These are phyloP conservation scores for Phyllosticta citrichinensis DNA, from an alignment of 2,329 filamentous ascomycete genomes.

Conservation along the genomic window DNA sequence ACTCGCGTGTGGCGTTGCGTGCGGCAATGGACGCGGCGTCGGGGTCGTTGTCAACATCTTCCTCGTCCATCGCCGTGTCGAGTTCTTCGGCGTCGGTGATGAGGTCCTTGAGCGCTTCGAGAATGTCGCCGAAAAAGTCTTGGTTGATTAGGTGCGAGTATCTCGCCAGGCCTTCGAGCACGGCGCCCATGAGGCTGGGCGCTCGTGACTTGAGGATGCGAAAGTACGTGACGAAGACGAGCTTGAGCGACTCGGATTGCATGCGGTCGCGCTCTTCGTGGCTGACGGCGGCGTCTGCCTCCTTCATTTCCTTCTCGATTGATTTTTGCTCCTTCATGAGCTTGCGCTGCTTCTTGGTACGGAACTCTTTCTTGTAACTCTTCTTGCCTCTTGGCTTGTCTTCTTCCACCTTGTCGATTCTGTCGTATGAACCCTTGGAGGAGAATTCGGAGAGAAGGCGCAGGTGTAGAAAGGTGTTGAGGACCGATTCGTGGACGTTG, in stretches of 20 bases:
- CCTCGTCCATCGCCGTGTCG: slow-evolving; percentile 33
- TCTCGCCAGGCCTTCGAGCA: slow-evolving; percentile 85
- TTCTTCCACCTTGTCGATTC: slow-evolving; percentile 49
- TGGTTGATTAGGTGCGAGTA: slow-evolving; percentile 98
- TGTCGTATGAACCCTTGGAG: slow-evolving; percentile 69
- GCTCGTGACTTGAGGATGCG: slow-evolving; percentile 77
- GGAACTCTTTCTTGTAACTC: slow-evolving; percentile 72
- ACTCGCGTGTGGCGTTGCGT: slow-evolving; percentile 74
- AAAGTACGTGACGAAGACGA: slow-evolving; percentile 94
- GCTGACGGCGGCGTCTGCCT: slow-evolving; percentile 81
- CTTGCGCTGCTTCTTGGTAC: slow-evolving; percentile 83
- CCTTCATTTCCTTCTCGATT: slow-evolving; percentile 85
- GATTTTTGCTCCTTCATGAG: slow-evolving; percentile 72
- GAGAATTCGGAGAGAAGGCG: slow-evolving; percentile 81
- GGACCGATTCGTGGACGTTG: slow-evolving; percentile 68
- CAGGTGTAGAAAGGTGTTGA: slow-evolving; percentile 86
- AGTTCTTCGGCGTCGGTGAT: slow-evolving; percentile 58
- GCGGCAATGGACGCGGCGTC: slow-evolving; percentile 33
- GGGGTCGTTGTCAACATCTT: slow-evolving; percentile 35
- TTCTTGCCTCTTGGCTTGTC: slow-evolving; percentile 42
- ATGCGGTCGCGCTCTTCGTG: slow-evolving; percentile 89
- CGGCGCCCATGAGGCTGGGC: slow-evolving; percentile 87
- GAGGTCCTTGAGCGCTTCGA: slow-evolving; percentile 89
- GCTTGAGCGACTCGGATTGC: slow-evolving; percentile 90
- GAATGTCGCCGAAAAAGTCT: slow-evolving; percentile 92